phyloP scores from a whole-genome alignment of 345 rosid species.

The Linum usitatissimum region DNA sequence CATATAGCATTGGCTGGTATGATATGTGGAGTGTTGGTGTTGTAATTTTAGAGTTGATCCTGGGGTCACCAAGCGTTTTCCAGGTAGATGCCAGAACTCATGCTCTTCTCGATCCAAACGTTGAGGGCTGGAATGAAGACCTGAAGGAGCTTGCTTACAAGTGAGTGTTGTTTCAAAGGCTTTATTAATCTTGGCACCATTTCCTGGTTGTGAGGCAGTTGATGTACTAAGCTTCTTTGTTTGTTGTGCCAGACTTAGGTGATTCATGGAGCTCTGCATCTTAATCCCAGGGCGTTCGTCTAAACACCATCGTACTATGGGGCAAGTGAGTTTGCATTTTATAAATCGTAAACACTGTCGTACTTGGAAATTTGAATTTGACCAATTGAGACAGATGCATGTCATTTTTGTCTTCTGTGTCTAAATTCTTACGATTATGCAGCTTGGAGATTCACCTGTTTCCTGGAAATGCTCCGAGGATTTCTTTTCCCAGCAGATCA shows the following conservation, averaged over 20 bases:
- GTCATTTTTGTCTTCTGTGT: constrained; percentile 1
- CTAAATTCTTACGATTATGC: constrained; percentile 1
- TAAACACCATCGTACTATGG: constrained; percentile 32
- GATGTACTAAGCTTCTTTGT: constrained; percentile 4
- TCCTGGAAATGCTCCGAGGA: constrained; percentile 98
- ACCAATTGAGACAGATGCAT: not conserved
- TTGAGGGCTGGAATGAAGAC: constrained; percentile 76
- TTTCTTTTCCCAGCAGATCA: constrained; percentile 61
- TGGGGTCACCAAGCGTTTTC: constrained; percentile 85
- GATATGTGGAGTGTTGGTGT: constrained; percentile 99
- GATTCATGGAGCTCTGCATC: constrained; percentile 90
- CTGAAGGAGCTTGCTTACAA: constrained; percentile 83
- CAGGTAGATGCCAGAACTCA: constrained; percentile 58
- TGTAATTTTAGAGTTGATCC: constrained; percentile 78
- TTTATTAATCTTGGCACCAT: constrained; percentile 1
- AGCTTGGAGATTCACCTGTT: constrained; percentile 74
- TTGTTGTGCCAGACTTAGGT: constrained; percentile 51
- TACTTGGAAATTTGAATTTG: not conserved
- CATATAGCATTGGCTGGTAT: constrained; percentile 34
- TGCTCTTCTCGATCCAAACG: constrained; percentile 69
- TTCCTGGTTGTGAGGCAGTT: constrained; percentile 1
- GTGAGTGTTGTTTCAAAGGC: constrained; percentile 28
- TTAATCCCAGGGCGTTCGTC: constrained; percentile 61
- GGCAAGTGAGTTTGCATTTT: constrained; percentile 26
- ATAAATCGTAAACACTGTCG: not conserved